These are phyloP conservation scores for Curvularia lunata DNA, from an alignment of 2,329 filamentous ascomycete genomes.

Conservation along the genomic window DNA sequence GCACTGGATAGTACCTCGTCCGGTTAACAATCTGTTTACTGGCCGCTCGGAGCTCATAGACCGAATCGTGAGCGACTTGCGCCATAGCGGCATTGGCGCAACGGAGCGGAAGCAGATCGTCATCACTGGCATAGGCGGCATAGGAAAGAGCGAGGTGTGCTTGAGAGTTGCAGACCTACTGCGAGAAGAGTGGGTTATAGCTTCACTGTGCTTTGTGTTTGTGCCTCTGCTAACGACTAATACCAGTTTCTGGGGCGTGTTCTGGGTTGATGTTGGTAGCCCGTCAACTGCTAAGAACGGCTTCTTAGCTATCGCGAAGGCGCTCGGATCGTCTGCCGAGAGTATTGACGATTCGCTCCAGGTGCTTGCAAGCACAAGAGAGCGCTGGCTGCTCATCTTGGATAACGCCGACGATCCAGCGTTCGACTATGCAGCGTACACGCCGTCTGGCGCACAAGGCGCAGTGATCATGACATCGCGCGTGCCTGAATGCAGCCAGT, in stretches of 20 bases:
- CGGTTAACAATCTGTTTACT: neutral
- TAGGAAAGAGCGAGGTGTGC: constrained; percentile 45
- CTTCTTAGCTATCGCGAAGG: constrained; percentile 32
- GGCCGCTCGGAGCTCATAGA: neutral
- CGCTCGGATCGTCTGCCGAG: neutral
- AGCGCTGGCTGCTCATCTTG: neutral
- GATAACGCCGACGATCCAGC: neutral
- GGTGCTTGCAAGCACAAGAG: neutral
- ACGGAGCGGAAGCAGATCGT: constrained; percentile 24
- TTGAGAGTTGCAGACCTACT: constrained; percentile 32
- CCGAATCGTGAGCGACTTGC: neutral
- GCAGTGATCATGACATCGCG: too few species aligned
- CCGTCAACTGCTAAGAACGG: constrained; percentile 24
- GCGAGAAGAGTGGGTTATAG: constrained; percentile 27
- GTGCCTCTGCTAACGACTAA: constrained; percentile 16
- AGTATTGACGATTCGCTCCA: neutral
- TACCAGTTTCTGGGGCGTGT: constrained; percentile 45
- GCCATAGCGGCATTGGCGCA: neutral
- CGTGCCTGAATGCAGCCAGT: neutral
- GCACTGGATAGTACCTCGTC: neutral
- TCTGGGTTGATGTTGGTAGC: constrained; percentile 40
- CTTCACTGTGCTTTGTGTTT: neutral
- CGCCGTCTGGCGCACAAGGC: constrained; percentile 24
- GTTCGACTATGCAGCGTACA: constrained; percentile 12
- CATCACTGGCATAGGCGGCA: constrained; percentile 35